Evolutionary conservation across 805 yeast genomes (phyloP).

Genomic region (Torulaspora franciscae): DNA sequence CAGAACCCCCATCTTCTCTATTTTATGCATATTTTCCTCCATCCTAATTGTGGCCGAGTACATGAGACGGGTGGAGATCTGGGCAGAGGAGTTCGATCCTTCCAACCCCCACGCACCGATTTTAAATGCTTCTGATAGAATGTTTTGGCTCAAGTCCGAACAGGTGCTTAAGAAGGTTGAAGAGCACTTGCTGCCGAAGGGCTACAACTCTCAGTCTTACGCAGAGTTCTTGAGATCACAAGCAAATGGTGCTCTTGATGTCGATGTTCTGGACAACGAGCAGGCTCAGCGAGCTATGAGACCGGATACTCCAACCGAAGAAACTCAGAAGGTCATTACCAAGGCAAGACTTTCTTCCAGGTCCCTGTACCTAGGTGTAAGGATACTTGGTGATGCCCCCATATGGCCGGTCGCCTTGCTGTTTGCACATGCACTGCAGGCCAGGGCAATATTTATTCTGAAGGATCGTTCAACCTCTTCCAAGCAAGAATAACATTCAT

Average conservation of each 20-base stretch:
- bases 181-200: constrained; percentile 48
- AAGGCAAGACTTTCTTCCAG: constrained; percentile 50
- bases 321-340: constrained; percentile 45
- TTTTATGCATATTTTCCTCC: constrained; percentile 64
- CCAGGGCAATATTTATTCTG: constrained; percentile 46
- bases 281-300: constrained; percentile 45
- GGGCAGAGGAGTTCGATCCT: constrained; percentile 39
- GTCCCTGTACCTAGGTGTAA: constrained; percentile 62
- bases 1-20: constrained; percentile 70
- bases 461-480: constrained; percentile 1
- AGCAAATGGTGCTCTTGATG: constrained; percentile 56
- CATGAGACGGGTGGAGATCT: constrained; percentile 50
- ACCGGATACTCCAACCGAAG: constrained; percentile 41
- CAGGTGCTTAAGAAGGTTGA: constrained; percentile 57
- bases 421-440: constrained; percentile 73
- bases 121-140: constrained; percentile 48
- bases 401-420: constrained; percentile 79
- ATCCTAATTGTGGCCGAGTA: constrained; percentile 60
- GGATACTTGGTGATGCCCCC: constrained; percentile 78
- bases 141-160: constrained; percentile 62
- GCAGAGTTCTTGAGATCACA: constrained; percentile 55
- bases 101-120: constrained; percentile 21
- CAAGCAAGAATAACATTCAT: constrained; percentile 1
- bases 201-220: constrained; percentile 47
- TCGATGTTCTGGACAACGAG: constrained; percentile 44